phyloP scores from a whole-genome alignment of 345 rosid genomes.

The Moricandia arvensis region DNA sequence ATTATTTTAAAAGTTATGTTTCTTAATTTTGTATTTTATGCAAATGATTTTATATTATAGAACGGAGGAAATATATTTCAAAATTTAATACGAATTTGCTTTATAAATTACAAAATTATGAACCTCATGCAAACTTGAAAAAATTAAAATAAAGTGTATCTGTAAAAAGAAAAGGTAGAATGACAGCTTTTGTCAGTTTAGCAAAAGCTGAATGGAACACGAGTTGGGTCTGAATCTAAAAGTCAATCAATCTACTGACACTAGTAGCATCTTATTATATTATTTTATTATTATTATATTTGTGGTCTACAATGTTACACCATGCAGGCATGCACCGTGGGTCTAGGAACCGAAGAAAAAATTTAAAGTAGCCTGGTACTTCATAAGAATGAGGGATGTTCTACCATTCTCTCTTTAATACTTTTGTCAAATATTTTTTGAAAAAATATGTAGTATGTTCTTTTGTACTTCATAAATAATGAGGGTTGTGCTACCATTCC shows the following conservation, averaged over 20 bases:
- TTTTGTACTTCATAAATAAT: neutral
- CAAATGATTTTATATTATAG: no score
- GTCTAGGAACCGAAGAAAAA: neutral
- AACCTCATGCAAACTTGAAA: neutral
- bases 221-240: neutral
- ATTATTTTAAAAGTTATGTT: no score
- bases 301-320: neutral
- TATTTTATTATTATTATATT: neutral
- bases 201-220: neutral
- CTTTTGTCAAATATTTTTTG: neutral
- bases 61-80: no score
- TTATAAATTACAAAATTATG: no score
- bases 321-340: neutral
- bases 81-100: neutral
- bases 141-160: neutral
- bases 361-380: neutral
- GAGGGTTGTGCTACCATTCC: neutral
- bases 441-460: neutral
- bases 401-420: neutral
- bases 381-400: neutral
- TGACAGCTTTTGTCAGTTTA: neutral
- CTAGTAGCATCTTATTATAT: no score
- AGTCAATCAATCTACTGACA: neutral
- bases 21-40: no score
- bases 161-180: neutral